Evolutionary conservation across 1,284 basidiomycete genomes (phyloP), one percentile per base, ranked within the genome.

Genomic region (Porodaedalea pini): DNA sequence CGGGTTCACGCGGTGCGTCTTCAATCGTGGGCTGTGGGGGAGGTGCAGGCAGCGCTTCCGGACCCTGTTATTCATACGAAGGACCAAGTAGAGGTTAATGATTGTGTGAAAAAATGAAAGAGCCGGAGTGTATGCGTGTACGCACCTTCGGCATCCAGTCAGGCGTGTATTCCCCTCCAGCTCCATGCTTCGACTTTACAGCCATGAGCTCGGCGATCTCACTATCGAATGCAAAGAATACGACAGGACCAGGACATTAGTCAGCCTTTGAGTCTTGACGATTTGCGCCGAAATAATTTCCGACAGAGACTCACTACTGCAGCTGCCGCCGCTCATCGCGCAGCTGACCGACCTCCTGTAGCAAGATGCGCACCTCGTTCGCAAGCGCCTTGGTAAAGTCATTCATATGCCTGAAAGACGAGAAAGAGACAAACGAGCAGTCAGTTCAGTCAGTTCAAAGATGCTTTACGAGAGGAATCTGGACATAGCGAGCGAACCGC

Each of bases 151-250:
- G 81, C 51, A 70, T 71, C 87, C 86, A 89, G 45, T 83, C 80
- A 15, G 83, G 81, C 13, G 79, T 75, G 64, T 82, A 89, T 62
- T 88, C 83, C 19, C 85, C 85, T 23, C 82, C 83, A 2, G 80
- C 77, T 27, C 86, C 83, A 65, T 86, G 83, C 69, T 88, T 89
- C 17, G 86, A 82, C 70, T 87, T 87, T 57, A 88, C 77, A 49
- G 78, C 77, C 85, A 89, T 86, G 60, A 89, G 73, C 67, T 88
- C 86, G 21, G 87, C 81, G 58, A 89, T 87, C 69, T 89, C 87
- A 61, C 86, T 88, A 49, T 36, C 37, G 1, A 21, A 41, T 39
- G 34, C 15, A 15, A 15, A 54, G 40, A 17, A 49, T 25, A n/a
- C 17, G 34, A 34, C 45, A 54, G 40, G 13, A 36, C 11, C n/a